Evolutionary conservation across 345 rosid genomes (phyloP), one percentile per base, ranked within the genome.

Genomic region (Populus euphratica): DNA sequence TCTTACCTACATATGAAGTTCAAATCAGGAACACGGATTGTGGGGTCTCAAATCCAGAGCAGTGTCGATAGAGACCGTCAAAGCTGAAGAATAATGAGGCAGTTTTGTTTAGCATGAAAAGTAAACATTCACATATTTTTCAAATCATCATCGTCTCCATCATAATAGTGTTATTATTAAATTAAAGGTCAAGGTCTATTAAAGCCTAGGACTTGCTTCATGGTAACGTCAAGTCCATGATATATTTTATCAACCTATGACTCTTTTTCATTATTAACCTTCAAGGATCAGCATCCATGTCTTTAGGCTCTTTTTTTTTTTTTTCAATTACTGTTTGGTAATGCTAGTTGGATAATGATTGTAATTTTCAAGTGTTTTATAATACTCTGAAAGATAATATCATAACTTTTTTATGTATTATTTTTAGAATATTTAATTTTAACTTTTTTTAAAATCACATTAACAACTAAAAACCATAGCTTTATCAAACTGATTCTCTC

Each of bases 11-110:
- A 41, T 2, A 21, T 44, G 70, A 71, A 52, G 73, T 69, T 74
- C 73, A 62, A 36, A 29, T 75, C 8, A 76, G 62, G 72, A 47
- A 85, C 90, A 84, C 90, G 88, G 89, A 78, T 77, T 79, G 84
- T 83, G 88, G 90, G 86, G 83, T 70, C 91, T 68, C 54, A 82
- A 72, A 69, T 81, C 78, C 78, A 25, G 29, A 56, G 76, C 27
- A 43, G 65, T 13, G 16, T 29, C 76, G 89, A 87, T 29, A 59
- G 68, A 50, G 86, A 85, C 79, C 83, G 72, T 72, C 43, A 44
- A 36, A 33, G 39, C n/a, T 9, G 35, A 77, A 54, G 68, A 72
- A 59, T 27, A 36, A 68, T 72, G 4, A 49, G 29, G 49, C 8
- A 17, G 36, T 59, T 41, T 16, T 16, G 3, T 23, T 35, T 3